These are phyloP conservation scores for Mortierella sp. DNA, from an alignment of 371 early-diverging fungal genomes.

Conservation along the genomic window DNA sequence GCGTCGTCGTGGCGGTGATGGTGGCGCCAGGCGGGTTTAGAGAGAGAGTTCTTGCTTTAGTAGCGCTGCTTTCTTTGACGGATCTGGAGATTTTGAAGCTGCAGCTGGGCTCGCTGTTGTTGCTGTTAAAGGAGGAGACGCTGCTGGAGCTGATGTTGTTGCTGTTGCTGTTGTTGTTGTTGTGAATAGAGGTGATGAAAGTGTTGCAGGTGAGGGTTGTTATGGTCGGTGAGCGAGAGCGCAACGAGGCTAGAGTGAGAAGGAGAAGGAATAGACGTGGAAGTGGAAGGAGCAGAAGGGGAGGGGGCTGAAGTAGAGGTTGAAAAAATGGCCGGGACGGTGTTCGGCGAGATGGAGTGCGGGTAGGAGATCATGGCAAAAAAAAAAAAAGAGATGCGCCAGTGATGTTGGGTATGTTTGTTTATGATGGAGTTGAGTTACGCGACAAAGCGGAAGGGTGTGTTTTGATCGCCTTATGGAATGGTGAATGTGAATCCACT, in stretches of 20 bases:
- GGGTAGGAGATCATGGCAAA: constrained; percentile 35
- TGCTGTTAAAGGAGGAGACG: constrained; percentile 39
- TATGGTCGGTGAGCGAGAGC: background rate
- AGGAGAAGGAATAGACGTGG: background rate
- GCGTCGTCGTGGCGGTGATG: background rate
- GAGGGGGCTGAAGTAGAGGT: constrained; percentile 15
- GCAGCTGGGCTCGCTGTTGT: constrained; percentile 28
- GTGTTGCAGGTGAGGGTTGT: background rate
- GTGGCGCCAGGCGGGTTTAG: background rate
- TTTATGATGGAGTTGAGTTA: too few relatives aligned
- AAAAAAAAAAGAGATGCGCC: background rate
- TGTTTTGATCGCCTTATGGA: background rate
- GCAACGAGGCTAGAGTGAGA: constrained; percentile 1
- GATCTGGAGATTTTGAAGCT: constrained; percentile 32
- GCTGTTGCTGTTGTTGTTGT: constrained; percentile 18
- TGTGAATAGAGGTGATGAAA: background rate
- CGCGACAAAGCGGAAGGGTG: too few relatives aligned
- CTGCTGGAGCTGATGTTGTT: constrained; percentile 20
- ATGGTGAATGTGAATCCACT: background rate
- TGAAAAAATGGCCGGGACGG: constrained; percentile 8
- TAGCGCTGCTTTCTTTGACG: constrained; percentile 19
- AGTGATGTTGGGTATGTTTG: background rate
- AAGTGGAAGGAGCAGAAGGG: constrained; percentile 6
- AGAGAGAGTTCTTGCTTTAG: background rate
- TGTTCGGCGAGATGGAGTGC: constrained; percentile 17